Evolutionary conservation across 345 rosid genomes (phyloP).

Genomic region (Corymbia maculata): DNA sequence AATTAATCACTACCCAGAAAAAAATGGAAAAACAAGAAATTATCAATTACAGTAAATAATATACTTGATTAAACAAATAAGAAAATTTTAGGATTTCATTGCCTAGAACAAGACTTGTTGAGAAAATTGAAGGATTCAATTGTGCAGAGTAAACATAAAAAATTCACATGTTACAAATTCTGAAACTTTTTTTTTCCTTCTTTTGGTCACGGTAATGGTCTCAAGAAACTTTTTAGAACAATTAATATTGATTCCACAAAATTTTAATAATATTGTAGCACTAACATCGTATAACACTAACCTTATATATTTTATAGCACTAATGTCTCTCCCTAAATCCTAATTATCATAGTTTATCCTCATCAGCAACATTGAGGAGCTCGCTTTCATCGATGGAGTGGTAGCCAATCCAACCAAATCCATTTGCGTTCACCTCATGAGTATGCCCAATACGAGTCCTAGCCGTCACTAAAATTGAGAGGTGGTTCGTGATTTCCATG

Average conservation of each 20-base stretch:
- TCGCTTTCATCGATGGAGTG: background rate
- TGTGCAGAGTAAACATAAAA: background rate
- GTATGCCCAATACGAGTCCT: background rate
- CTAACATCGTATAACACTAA: accelerated
- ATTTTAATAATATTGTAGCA: no score
- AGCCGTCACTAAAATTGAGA: background rate
- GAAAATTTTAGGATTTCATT: background rate
- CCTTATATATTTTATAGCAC: accelerated
- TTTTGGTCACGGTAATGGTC: background rate
- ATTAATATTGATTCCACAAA: no score
- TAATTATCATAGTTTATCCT: no score
- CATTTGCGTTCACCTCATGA: accelerated
- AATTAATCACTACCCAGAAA: accelerated
- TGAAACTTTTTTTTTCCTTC: background rate
- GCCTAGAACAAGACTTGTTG: background rate
- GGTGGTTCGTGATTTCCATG: background rate
- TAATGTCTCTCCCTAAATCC: background rate
- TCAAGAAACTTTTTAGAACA: background rate
- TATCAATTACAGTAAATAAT: background rate
- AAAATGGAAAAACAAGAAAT: background rate
- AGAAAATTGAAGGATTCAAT: accelerated
- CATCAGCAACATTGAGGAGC: no score
- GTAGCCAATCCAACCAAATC: background rate
- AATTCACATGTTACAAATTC: background rate
- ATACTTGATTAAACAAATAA: background rate